Conservation (phyloP, 2,329 filamentous ascomycete species). For the Penicillium sp. region DNA sequence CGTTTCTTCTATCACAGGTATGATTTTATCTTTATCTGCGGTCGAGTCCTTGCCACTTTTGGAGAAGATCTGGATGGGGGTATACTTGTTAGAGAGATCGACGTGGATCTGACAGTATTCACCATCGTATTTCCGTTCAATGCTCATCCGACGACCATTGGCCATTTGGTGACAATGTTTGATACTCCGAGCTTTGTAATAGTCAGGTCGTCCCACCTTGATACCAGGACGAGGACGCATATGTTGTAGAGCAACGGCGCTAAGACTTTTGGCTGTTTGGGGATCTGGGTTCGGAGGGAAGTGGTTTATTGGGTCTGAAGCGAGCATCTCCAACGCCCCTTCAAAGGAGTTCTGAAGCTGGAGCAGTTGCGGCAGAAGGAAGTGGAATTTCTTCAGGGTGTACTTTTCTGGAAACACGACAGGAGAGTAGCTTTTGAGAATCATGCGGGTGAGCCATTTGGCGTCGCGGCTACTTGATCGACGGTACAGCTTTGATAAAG, state of each 20-base stretch:
- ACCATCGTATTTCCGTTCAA: slow-evolving; percentile 76
- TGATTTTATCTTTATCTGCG: slow-evolving; percentile 54
- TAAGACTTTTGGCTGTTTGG: slow-evolving; percentile 24
- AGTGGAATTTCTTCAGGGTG: slow-evolving; percentile 56
- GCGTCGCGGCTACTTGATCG: slow-evolving; percentile 59
- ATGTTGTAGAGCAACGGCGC: slow-evolving; percentile 31
- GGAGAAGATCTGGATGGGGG: slow-evolving; percentile 71
- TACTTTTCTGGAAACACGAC: slow-evolving; percentile 51
- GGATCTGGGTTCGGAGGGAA: slow-evolving; percentile 33
- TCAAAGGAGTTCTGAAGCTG: slow-evolving; percentile 61
- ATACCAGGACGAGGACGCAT: slow-evolving; percentile 51
- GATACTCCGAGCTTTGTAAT: slow-evolving; percentile 60
- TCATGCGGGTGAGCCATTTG: slow-evolving; percentile 77
- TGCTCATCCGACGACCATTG: slow-evolving; percentile 54
- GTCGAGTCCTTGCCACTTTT: slow-evolving; percentile 90
- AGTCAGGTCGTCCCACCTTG: slow-evolving; percentile 57
- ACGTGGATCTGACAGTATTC: slow-evolving; percentile 88
- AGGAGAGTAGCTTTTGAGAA: slow-evolving; percentile 67
- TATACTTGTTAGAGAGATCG: slow-evolving; percentile 48
- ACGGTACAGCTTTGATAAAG: slow-evolving; percentile 51
- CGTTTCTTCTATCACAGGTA: slow-evolving; percentile 55
- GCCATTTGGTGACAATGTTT: slow-evolving; percentile 64
- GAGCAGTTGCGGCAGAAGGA: slow-evolving; percentile 60
- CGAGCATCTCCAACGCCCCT: slow-evolving; percentile 50
- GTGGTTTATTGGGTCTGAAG: slow-evolving; percentile 25